These are phyloP conservation scores for Rosa lucieae DNA, from an alignment of 306 rosid species.

Conservation along the genomic window DNA sequence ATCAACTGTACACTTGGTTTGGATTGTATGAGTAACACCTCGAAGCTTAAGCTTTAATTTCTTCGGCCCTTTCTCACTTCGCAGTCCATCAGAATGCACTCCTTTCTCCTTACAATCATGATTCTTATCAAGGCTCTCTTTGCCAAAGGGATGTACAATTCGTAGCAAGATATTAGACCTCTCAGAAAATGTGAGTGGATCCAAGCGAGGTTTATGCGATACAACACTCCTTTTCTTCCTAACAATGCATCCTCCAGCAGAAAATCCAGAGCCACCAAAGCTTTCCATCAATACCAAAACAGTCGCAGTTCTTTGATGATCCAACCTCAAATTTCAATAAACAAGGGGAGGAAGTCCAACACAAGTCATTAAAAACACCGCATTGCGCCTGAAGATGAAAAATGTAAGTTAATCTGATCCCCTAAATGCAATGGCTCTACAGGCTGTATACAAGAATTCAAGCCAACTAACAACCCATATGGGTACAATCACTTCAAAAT, in stretches of 20 bases:
- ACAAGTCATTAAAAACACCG: not conserved
- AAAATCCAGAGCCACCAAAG: slow-evolving; percentile 22
- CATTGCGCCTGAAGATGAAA: slow-evolving; percentile 14
- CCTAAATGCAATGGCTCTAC: not conserved
- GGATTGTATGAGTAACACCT: slow-evolving; percentile 43
- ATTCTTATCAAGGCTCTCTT: slow-evolving; percentile 11
- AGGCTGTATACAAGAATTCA: not conserved
- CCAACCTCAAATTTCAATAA: slow-evolving; percentile 5
- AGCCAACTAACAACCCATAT: not conserved
- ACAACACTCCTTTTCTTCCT: slow-evolving; percentile 42
- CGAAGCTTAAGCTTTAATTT: slow-evolving; percentile 45
- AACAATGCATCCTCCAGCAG: slow-evolving; percentile 13
- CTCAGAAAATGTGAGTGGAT: slow-evolving; percentile 23
- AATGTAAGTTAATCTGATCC: not conserved
- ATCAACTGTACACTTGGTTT: slow-evolving; percentile 20
- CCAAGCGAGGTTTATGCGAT: slow-evolving; percentile 32
- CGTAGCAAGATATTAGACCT: slow-evolving; percentile 17
- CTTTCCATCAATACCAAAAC: slow-evolving; percentile 28
- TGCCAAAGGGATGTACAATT: not conserved
- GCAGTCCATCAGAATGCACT: slow-evolving; percentile 30
- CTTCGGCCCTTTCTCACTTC: slow-evolving; percentile 32
- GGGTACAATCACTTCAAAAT: not conserved
- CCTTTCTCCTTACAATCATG: slow-evolving; percentile 4
- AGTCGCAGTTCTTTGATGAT: not conserved
- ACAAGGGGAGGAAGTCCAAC: slow-evolving; percentile 4